Evolutionary conservation across 768 basidiomycete genomes (phyloP).

Genomic region (Pleurotus salmoneostramineus): DNA sequence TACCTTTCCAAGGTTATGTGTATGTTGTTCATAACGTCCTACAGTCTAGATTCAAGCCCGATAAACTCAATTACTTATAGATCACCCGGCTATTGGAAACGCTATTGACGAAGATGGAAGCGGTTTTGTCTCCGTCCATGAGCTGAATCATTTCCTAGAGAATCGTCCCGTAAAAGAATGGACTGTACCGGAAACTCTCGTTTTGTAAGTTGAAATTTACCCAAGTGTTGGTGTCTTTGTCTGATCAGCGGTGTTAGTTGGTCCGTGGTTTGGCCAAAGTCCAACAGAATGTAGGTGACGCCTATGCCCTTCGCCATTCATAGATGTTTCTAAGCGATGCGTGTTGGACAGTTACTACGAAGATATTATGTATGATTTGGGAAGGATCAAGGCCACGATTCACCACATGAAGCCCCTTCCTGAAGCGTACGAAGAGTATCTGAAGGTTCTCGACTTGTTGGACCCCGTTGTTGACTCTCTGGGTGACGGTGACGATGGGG

Average conservation of each 20-base stretch:
- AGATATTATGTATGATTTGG: not conserved
- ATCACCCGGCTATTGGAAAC: slow-evolving; percentile 15
- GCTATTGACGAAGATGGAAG: slow-evolving; percentile 18
- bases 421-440: not conserved
- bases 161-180: not conserved
- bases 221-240: not conserved
- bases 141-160: slow-evolving; percentile 14
- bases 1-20: slow-evolving; percentile 19
- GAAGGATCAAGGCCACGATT: not conserved
- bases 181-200: slow-evolving; percentile 7
- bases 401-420: not conserved
- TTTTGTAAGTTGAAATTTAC: not conserved
- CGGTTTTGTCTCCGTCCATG: slow-evolving; percentile 17
- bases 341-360: not conserved
- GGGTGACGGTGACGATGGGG: not conserved
- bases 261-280: slow-evolving; percentile 4
- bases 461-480: slow-evolving; percentile 1
- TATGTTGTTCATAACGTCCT: too few relatives aligned
- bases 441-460: not conserved
- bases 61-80: not conserved
- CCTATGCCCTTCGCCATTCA: not conserved
- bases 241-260: not conserved
- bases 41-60: not conserved
- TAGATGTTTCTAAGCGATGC: not conserved
- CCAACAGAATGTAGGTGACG: not conserved